Evolutionary conservation across 2,329 filamentous ascomycete species (phyloP), one percentile per base, ranked within the genome.

Genomic region (Clonostachys solani): DNA sequence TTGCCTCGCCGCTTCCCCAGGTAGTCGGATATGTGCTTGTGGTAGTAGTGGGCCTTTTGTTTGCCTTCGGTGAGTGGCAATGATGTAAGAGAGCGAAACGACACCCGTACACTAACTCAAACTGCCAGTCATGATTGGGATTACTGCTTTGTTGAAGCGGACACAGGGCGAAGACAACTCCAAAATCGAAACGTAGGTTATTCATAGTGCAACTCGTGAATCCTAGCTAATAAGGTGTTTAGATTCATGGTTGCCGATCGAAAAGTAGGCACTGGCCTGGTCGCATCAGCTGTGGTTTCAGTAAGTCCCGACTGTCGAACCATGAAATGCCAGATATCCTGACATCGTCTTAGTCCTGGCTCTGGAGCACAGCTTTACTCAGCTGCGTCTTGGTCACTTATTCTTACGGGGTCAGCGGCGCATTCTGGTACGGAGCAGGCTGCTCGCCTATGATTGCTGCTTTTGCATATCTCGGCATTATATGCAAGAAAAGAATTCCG

Each of bases 401-500:
- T 64, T 74, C 79, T 50, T 90, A 90, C 57, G 85, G 81, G 4
- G 71, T 86, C 41, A 73, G 75, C 0, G 80, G 78, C 35, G 65
- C 67, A n/a, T 73, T 73, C 43, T 78, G 48, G 48, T 82, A 82
- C 58, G 78, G 74, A 1, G 74, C 70, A 6, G 77, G 83, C 17
- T 87, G 87, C 16, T 88, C 84, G 0, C 86, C 90, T 10, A 87
- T 91, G 60, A 89, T 95, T 55, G 75, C 94, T 29, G 74, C 94
- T 4, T 94, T 95, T 59, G 88, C 89, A 12, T 92, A 87, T 0
- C 75, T 94, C 17, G 89, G 89, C 16, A 94, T 94, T 55, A 88
- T 92, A 65, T 69, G 94, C 43, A 95, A 94, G 68, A 74, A 87
- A 52, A 81, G 86, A 47, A 87, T 88, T 1, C 89, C 89, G 0